phyloP scores from a whole-genome alignment of 768 basidiomycete species.

The Suillus clintonianus region DNA sequence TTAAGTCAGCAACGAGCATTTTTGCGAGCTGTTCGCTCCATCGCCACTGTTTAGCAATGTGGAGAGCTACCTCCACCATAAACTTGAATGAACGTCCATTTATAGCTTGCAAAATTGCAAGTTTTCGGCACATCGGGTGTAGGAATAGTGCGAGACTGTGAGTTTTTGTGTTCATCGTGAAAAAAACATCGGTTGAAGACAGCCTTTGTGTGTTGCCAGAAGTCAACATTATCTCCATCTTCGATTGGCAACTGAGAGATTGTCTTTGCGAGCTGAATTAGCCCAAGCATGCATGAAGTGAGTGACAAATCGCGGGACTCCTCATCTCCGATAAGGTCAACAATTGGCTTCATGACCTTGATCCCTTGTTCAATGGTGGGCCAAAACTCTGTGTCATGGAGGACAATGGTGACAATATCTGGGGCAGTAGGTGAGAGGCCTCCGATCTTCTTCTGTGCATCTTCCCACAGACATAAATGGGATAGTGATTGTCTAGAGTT shows the following conservation, averaged over 20 bases:
- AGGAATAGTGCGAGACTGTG: constrained; percentile 36
- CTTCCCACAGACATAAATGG: constrained; percentile 11
- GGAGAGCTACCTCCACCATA: constrained; percentile 14
- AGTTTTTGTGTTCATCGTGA: constrained; percentile 32
- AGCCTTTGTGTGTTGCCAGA: constrained; percentile 23
- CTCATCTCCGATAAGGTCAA: constrained; percentile 36
- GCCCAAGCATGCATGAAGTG: constrained; percentile 39
- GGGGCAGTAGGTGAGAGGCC: not conserved
- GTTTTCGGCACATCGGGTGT: constrained; percentile 36
- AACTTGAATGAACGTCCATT: constrained; percentile 18
- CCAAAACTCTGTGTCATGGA: constrained; percentile 24
- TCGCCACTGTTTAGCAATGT: constrained; percentile 25
- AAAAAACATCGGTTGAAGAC: constrained; percentile 33
- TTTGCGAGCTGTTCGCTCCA: constrained; percentile 23
- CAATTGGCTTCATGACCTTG: constrained; percentile 29
- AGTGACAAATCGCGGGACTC: constrained; percentile 26
- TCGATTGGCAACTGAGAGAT: constrained; percentile 18
- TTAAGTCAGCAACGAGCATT: constrained; percentile 22
- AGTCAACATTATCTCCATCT: constrained; percentile 21
- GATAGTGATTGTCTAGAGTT: constrained; percentile 9
- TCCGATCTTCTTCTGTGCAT: constrained; percentile 10
- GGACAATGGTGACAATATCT: constrained; percentile 24
- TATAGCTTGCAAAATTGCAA: constrained; percentile 28
- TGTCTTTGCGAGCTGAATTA: constrained; percentile 24
- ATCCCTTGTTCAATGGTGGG: constrained; percentile 27